Conservation (phyloP, 768 basidiomycete species). For the Suillus subalutaceus region DNA sequence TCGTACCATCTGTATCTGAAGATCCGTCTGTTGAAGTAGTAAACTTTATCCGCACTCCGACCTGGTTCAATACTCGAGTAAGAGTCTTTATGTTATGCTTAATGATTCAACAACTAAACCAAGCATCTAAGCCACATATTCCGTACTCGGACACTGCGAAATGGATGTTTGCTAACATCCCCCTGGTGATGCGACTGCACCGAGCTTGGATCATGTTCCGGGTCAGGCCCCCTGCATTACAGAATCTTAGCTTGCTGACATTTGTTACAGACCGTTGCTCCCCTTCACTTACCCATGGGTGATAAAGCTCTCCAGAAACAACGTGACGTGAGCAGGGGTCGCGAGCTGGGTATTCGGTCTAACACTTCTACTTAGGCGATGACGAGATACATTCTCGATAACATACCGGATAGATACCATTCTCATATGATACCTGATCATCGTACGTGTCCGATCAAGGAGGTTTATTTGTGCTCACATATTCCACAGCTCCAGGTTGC, state of each 20-base stretch:
- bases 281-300: conserved; percentile 16
- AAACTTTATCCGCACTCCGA: conserved; percentile 63
- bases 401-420: not conserved
- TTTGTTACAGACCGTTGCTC: conserved; percentile 22
- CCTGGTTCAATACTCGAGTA: conserved; percentile 58
- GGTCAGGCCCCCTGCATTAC: conserved; percentile 33
- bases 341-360: not conserved
- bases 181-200: conserved; percentile 52
- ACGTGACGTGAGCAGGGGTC: conserved; percentile 13
- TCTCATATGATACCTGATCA: not conserved
- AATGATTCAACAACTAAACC: conserved; percentile 18
- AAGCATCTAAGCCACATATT: conserved; percentile 42
- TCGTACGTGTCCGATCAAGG: not conserved
- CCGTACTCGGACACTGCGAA: conserved; percentile 37
- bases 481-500: not conserved
- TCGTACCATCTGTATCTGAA: not conserved
- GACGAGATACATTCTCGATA: not conserved
- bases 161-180: conserved; percentile 60
- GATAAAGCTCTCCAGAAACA: conserved; percentile 13
- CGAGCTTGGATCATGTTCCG: conserved; percentile 52
- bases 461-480: not conserved
- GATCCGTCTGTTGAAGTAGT: conserved; percentile 45
- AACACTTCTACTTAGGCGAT: not conserved
- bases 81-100: conserved; percentile 14
- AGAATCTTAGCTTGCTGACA: not conserved